phyloP scores from a whole-genome alignment of 2,329 filamentous ascomycete species.

The Fusarium concolor region DNA sequence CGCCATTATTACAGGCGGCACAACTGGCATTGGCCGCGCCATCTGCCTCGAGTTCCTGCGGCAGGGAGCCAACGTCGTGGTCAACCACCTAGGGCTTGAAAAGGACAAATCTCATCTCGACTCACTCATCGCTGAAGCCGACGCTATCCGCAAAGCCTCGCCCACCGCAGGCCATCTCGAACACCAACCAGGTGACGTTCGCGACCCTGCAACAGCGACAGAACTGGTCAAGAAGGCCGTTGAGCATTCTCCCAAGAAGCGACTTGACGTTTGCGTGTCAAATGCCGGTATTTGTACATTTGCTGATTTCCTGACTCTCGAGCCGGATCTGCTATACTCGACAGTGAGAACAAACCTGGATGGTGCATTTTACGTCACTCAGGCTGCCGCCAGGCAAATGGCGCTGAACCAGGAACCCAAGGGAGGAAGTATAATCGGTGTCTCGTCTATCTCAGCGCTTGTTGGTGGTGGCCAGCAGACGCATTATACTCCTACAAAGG shows the following conservation, averaged over 20 bases:
- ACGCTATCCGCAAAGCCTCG: conserved; percentile 57
- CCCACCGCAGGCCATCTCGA: conserved; percentile 67
- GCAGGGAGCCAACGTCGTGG: conserved; percentile 81
- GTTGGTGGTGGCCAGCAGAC: conserved; percentile 83
- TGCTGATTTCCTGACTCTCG: conserved; percentile 83
- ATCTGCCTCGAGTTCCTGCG: conserved; percentile 83
- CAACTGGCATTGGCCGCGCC: conserved; percentile 87
- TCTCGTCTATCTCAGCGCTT: conserved; percentile 78
- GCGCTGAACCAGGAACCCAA: conserved; percentile 68
- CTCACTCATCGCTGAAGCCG: conserved; percentile 64
- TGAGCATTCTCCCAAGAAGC: conserved; percentile 57
- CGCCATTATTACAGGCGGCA: conserved; percentile 87
- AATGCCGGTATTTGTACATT: conserved; percentile 93
- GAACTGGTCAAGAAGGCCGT: conserved; percentile 76
- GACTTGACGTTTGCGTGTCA: conserved; percentile 82
- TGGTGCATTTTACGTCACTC: conserved; percentile 88
- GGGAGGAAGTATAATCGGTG: conserved; percentile 83
- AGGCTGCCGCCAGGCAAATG: conserved; percentile 89
- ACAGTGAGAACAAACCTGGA: conserved; percentile 86
- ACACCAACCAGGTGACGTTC: conserved; percentile 81
- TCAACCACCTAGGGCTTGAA: conserved; percentile 79
- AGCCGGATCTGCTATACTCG: conserved; percentile 74
- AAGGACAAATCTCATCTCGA: conserved; percentile 64
- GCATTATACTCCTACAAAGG: conserved; percentile 92
- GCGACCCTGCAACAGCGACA: conserved; percentile 76